Base-by-base conservation (phyloP, 176 grass and related monocot species). In the Phragmites australis region DNA sequence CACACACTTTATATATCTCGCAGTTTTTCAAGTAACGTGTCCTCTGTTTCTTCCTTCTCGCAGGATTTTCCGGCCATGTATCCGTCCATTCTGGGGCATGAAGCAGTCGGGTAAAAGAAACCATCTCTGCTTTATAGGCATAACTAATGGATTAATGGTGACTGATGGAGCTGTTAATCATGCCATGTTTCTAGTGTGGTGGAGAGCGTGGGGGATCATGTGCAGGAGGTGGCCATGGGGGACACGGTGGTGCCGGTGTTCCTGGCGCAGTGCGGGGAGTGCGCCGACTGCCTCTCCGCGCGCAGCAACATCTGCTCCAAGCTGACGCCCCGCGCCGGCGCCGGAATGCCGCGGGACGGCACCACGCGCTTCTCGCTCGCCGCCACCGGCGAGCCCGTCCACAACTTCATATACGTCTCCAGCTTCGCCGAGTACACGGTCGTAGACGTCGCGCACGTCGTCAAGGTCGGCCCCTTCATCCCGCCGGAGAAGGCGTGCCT, bases 381-480 rank as follows among this genome's bases (percentile, higher is more conserved):
- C 56, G 25, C 65, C 46, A 82, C 58, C 3, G 90, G 93, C 45
- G 75, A 83, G 12, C 85, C 90, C 18, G 64, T 92, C 66, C 86
- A 92, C 90, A 37, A 60, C 78, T 86, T 92, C 68, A 2, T 79
- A 2, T 69, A 29, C 50, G 87, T 95, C 40, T 92, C 84, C 57
- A 95, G 90, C 81, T 95, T 95, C 79, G 50, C 64, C 50, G 69
- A 90, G 82, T 95, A 90, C 84, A 90, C 87, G 0, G 90, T 95
- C 4, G 90, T 95, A 0, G 90, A 95, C 68, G 75, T 88, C 21
- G 56, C 56, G 34, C 63, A 88, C 74, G 34, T 92, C 64, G 87
- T 84, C 62, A 88, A 22, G 63, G 2, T 95, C 44, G 29, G 14
- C 31, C 26, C 14, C 14, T 25, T 0, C 5, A 3, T 92, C 41